A percentile compares a stretch with the other conserved stretches of the same genome.
Evolutionary conservation across 2,329 filamentous ascomycete species (phyloP).

Genomic region (Colletotrichum lindemuthianum): DNA sequence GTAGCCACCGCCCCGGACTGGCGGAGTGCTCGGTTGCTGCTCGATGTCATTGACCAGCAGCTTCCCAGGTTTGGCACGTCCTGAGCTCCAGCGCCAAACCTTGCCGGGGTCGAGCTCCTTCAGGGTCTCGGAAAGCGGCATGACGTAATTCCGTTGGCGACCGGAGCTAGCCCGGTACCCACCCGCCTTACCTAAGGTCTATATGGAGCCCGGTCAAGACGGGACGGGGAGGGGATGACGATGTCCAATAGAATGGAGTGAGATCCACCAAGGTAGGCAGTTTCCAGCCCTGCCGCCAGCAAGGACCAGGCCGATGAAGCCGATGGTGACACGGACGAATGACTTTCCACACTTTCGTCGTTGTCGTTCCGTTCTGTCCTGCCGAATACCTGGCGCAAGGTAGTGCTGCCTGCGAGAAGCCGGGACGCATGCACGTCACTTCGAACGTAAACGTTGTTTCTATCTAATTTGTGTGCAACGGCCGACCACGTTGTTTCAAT

Average conservation of each 20-base stretch:
- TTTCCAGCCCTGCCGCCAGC: slow-evolving; percentile 20
- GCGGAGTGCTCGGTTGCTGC: slow-evolving; percentile 31
- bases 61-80: slow-evolving; percentile 27
- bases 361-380: background rate
- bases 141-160: slow-evolving; percentile 7
- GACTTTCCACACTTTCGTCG: slow-evolving; percentile 15
- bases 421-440: background rate
- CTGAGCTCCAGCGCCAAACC: slow-evolving; percentile 35
- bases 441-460: slow-evolving; percentile 5
- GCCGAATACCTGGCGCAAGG: background rate
- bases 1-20: slow-evolving; percentile 34
- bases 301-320: slow-evolving; percentile 29
- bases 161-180: too few relatives aligned
- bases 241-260: background rate
- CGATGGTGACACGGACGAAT: slow-evolving; percentile 8
- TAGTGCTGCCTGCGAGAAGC: slow-evolving; percentile 23
- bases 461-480: background rate
- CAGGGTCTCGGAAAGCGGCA: slow-evolving; percentile 25
- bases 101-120: slow-evolving; percentile 27
- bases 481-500: background rate
- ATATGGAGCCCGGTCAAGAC: background rate
- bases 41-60: slow-evolving; percentile 34
- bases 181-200: background rate
- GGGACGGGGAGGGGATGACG: background rate
- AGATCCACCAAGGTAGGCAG: slow-evolving; percentile 11